Evolutionary conservation across 2,329 filamentous ascomycete genomes (phyloP).

Genomic region (Chrysoporthe cubensis): DNA sequence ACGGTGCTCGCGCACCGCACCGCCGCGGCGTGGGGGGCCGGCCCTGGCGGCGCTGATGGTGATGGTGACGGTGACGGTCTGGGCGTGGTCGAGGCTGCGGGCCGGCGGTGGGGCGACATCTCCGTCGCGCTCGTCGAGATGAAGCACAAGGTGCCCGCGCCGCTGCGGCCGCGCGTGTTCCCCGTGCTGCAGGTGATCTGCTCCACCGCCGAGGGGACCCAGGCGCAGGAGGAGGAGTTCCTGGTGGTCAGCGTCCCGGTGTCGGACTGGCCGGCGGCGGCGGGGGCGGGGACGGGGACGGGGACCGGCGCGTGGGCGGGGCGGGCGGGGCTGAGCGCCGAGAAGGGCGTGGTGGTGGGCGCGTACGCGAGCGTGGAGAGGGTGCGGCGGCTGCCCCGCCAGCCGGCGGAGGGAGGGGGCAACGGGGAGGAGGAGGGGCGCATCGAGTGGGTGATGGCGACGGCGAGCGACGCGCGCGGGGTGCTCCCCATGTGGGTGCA

Average conservation of each 20-base stretch:
- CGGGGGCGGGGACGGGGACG: constrained; percentile 30
- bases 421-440: constrained; percentile 35
- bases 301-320: constrained; percentile 33
- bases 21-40: constrained; percentile 50
- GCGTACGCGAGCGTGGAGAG: constrained; percentile 70
- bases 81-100: constrained; percentile 39
- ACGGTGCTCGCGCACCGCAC: constrained; percentile 53
- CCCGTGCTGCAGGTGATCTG: constrained; percentile 65
- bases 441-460: constrained; percentile 80
- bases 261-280: constrained; percentile 41
- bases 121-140: constrained; percentile 63
- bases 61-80: not conserved
- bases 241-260: constrained; percentile 62
- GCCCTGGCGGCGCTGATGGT: constrained; percentile 30
- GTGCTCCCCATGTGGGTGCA: constrained; percentile 68
- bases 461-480: constrained; percentile 71
- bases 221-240: constrained; percentile 48
- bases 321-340: constrained; percentile 40
- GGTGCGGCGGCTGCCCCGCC: constrained; percentile 48
- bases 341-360: constrained; percentile 57
- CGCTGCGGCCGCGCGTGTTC: constrained; percentile 69
- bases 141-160: constrained; percentile 63
- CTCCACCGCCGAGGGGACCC: constrained; percentile 30
- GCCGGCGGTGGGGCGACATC: constrained; percentile 52
- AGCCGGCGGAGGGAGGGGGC: constrained; percentile 30